Base-by-base conservation (phyloP, 441 rosid genomes). In the Isatis lusitanica region DNA sequence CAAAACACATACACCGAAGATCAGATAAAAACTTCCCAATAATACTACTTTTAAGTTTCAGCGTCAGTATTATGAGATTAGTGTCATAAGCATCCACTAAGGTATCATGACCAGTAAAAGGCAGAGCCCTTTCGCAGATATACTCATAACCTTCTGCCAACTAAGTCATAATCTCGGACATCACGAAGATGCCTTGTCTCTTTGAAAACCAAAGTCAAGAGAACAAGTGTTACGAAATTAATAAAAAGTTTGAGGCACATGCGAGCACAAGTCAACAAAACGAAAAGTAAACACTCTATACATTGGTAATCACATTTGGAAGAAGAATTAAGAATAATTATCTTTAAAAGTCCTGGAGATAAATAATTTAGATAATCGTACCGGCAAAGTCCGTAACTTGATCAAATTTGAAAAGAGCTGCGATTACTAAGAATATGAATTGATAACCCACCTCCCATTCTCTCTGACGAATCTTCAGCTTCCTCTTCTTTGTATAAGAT, bases 351-450 rank as follows among this genome's bases (percentile, higher is more conserved):
- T 35, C 44, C 59, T 18, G 24, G 24, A 21, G 24, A 8, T 0
- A 46, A 4, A 26, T 4, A 26, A 16, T 7, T 38, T 1, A 26
- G 35, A 66, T 57, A 6, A 36, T 12, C 42, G 44, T 85, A 91
- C 97, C 98, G 4, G 98, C 97, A 79, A 94, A 88, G 85, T 94
- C 98, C 10, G 95, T 94, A 82, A 94, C 92, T 89, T 90, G 87
- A 81, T 94, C 97, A 60, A 90, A 78, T 83, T 87, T 94, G 82
- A 88, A 88, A 71, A 90, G 86, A 71, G 94, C 97, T 44, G 95
- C 90, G 89, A 94, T 76, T 50, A 89, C 58, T 55, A 94, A 94
- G 84, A 94, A 94, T 35, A 88, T 50, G 1, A 89, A 71, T 79
- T 94, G 97, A 70, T 92, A 94, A 51, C 78, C 91, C 77, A 88